phyloP scores from a whole-genome alignment of 768 basidiomycete genomes.

The Mycena indigotica region DNA sequence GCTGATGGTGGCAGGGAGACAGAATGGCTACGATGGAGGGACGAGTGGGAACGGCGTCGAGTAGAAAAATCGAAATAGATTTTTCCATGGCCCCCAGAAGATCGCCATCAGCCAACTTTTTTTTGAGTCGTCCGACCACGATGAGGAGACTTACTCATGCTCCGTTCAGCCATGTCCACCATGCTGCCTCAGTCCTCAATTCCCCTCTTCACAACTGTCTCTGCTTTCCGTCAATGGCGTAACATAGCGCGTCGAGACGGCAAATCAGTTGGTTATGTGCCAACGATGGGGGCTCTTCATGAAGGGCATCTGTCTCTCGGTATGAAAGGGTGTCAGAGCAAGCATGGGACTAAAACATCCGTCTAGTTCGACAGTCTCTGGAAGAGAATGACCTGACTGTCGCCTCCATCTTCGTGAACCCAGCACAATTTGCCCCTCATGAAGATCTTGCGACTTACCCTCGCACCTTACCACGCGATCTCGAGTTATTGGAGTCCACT shows the following conservation, averaged over 20 bases:
- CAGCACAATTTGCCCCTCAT: conserved; percentile 94
- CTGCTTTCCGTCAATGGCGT: conserved; percentile 75
- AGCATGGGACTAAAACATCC: too few species aligned
- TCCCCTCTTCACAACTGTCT: conserved; percentile 60
- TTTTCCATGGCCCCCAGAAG: background rate
- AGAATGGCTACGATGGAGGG: conserved; percentile 72
- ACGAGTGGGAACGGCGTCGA: conserved; percentile 47
- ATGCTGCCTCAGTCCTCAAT: conserved; percentile 40
- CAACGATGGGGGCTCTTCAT: conserved; percentile 98
- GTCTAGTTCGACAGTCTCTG: conserved; percentile 74
- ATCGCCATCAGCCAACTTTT: background rate
- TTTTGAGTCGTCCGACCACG: background rate
- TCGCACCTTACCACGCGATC: conserved; percentile 77
- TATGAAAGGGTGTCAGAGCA: too few species aligned
- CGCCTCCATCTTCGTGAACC: conserved; percentile 96
- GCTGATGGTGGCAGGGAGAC: conserved; percentile 72
- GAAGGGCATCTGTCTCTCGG: conserved; percentile 91
- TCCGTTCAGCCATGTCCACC: conserved; percentile 17
- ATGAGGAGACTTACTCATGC: conserved; percentile 3
- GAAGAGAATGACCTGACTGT: conserved; percentile 82
- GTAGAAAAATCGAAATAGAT: background rate
- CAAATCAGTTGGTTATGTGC: conserved; percentile 87
- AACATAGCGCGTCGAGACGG: conserved; percentile 54
- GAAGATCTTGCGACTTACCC: conserved; percentile 94
- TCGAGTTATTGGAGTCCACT: conserved; percentile 53